These are phyloP conservation scores for Apiotrichum gracile DNA, from an alignment of 1,284 basidiomycete species.

Conservation along the genomic window DNA sequence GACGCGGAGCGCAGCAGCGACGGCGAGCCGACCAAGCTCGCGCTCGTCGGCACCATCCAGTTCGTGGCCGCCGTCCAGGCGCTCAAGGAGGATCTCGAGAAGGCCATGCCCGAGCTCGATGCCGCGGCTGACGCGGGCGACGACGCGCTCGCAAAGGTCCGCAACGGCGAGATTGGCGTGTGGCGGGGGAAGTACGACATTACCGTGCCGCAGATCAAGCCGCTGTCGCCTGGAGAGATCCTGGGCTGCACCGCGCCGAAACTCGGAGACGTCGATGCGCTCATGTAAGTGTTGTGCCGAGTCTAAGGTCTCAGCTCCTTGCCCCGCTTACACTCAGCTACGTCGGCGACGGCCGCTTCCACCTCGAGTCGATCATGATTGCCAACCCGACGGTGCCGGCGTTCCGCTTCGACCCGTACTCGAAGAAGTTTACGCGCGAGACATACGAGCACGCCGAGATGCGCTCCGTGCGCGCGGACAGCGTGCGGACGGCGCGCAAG, in stretches of 20 bases:
- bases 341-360: slow-evolving; percentile 95
- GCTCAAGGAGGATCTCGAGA: slow-evolving; percentile 68
- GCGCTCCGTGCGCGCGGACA: slow-evolving; percentile 67
- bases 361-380: slow-evolving; percentile 98
- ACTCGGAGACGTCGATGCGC: slow-evolving; percentile 67
- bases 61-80: slow-evolving; percentile 84
- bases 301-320: not conserved
- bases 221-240: slow-evolving; percentile 93
- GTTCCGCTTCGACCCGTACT: slow-evolving; percentile 97
- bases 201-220: slow-evolving; percentile 82
- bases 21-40: slow-evolving; percentile 58
- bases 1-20: not conserved
- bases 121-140: slow-evolving; percentile 5
- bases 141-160: slow-evolving; percentile 28
- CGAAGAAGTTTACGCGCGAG: slow-evolving; percentile 92
- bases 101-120: slow-evolving; percentile 32
- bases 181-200: slow-evolving; percentile 62
- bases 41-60: slow-evolving; percentile 90
- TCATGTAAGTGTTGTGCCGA: slow-evolving; percentile 58
- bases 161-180: slow-evolving; percentile 39
- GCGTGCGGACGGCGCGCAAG: slow-evolving; percentile 65
- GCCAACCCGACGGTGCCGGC: slow-evolving; percentile 94
- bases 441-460: slow-evolving; percentile 87
- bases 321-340: slow-evolving; percentile 56
- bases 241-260: slow-evolving; percentile 93